Percentiles rank a stretch among this genome's conserved stretches.
phyloP scores from a whole-genome alignment of 75 land plant genomes.

The Isoetes taiwanensis region DNA sequence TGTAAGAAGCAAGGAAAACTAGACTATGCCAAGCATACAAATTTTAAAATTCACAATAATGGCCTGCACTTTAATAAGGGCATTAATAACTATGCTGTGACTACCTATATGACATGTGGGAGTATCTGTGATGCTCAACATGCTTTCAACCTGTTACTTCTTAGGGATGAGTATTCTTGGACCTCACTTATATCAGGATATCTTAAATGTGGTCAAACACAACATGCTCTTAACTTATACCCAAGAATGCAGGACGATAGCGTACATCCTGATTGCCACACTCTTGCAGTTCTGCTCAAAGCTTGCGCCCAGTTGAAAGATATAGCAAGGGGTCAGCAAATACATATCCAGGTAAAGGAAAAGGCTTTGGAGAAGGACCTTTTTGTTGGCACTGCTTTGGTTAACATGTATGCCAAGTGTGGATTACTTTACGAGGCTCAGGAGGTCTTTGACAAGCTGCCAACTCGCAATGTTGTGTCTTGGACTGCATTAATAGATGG shows the following conservation, averaged over 20 bases:
- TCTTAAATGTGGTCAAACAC: slow-evolving; percentile 19
- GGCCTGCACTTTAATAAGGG: no score
- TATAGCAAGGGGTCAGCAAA: not conserved
- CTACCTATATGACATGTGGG: slow-evolving; percentile 41
- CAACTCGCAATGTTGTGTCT: no score
- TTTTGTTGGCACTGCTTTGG: not conserved
- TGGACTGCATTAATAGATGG: no score
- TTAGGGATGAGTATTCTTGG: slow-evolving; percentile 31
- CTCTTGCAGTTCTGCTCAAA: slow-evolving; percentile 33
- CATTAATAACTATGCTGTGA: slow-evolving; percentile 27
- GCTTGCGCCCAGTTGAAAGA: not conserved
- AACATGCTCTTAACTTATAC: slow-evolving; percentile 31
- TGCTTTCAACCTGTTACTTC: slow-evolving; percentile 21
- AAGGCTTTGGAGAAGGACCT: not conserved
- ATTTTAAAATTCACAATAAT: no score
- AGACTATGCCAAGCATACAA: not conserved
- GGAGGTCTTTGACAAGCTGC: no score
- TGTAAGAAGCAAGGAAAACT: not conserved
- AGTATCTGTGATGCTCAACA: slow-evolving; percentile 17
- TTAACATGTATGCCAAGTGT: no score
- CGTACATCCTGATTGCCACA: slow-evolving; percentile 33
- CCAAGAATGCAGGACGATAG: slow-evolving; percentile 21
- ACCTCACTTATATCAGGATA: slow-evolving; percentile 51
- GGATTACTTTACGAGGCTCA: no score
- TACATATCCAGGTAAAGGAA: not conserved